These are phyloP conservation scores for Aurantiochytrium sp. DNA, from an alignment of 108 stramenopile genomes.

Conservation along the genomic window DNA sequence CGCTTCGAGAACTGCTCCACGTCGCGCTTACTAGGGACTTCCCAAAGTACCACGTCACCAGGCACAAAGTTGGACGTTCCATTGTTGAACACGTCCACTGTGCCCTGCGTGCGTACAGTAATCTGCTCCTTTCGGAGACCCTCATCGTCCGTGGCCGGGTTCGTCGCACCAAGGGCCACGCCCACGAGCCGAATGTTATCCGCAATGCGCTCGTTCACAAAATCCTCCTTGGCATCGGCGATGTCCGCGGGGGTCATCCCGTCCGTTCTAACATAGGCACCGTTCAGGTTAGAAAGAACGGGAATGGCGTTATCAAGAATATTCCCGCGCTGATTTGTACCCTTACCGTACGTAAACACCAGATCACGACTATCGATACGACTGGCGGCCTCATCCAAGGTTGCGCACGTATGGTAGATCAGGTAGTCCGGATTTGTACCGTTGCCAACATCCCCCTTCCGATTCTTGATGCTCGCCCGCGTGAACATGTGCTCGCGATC, in stretches of 20 bases:
- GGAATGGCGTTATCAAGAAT: background rate
- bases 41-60: background rate
- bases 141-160: background rate
- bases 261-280: background rate
- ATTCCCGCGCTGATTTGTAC: background rate
- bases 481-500: background rate
- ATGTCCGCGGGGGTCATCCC: background rate
- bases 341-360: background rate
- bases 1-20: background rate
- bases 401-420: background rate
- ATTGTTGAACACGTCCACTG: background rate
- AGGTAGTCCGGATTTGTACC: background rate
- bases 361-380: background rate
- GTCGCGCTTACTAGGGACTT: background rate
- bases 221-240: background rate
- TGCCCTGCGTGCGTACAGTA: background rate
- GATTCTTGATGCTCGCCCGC: background rate
- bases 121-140: background rate
- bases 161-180: background rate
- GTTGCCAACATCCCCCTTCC: background rate
- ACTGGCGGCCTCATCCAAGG: background rate
- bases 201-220: background rate
- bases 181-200: background rate
- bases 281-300: background rate
- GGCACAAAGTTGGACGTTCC: background rate